phyloP scores from a whole-genome alignment of 140 eudicot species.

The Oenanthe javanica region DNA sequence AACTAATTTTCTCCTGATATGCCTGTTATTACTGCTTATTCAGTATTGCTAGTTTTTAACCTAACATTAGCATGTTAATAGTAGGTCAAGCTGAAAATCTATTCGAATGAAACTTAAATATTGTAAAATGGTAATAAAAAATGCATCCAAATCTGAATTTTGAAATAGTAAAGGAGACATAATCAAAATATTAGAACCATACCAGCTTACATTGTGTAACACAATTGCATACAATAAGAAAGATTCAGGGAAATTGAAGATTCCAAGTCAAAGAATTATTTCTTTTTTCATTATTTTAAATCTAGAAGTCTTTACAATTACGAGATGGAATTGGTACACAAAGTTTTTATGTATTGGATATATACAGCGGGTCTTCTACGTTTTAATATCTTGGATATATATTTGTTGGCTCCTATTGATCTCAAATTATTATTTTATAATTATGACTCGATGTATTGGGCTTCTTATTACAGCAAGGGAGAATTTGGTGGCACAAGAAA shows the following conservation, averaged over 20 bases:
- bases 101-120: background rate
- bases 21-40: background rate
- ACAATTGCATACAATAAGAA: background rate
- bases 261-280: background rate
- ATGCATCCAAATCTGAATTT: background rate
- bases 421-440: too few species aligned
- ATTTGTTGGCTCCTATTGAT: background rate
- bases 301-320: background rate
- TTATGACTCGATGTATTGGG: background rate
- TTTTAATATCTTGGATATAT: background rate
- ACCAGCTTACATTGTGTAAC: background rate
- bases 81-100: background rate
- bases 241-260: background rate
- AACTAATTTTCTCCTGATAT: background rate
- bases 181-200: background rate
- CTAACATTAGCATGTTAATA: background rate
- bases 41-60: background rate
- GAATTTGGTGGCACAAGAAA: background rate
- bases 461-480: background rate
- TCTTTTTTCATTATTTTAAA: too few species aligned
- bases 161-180: background rate
- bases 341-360: too few species aligned
- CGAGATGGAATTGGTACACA: background rate
- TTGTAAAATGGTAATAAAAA: background rate
- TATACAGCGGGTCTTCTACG: too few species aligned